These are phyloP conservation scores for Linum usitatissimum DNA, from an alignment of 345 rosid genomes.

Conservation along the genomic window DNA sequence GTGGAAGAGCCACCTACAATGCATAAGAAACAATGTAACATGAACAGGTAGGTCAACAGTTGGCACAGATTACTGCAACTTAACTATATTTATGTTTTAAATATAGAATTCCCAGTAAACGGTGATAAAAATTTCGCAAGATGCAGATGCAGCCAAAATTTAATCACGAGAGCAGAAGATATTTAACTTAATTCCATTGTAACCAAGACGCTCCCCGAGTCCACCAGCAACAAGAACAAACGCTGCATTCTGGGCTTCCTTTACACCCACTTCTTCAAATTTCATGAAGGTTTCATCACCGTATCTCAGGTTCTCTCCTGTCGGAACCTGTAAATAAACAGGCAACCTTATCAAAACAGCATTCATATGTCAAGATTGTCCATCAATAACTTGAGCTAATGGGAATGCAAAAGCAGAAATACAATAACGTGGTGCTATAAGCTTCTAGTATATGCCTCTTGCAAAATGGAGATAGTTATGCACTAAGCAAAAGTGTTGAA, in stretches of 20 bases:
- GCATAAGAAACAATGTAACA: slow-evolving; percentile 1
- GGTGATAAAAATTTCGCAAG: background rate
- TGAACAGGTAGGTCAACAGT: background rate
- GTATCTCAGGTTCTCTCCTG: slow-evolving; percentile 63
- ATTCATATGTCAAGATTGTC: background rate
- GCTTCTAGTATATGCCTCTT: background rate
- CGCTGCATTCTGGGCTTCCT: slow-evolving; percentile 70
- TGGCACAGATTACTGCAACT: background rate
- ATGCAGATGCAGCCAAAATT: background rate
- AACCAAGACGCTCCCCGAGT: slow-evolving; percentile 97
- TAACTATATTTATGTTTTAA: background rate
- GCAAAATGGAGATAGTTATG: background rate
- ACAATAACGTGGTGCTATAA: background rate
- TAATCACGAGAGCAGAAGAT: background rate
- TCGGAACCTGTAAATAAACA: slow-evolving; percentile 54
- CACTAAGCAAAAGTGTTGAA: background rate
- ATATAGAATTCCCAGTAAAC: background rate
- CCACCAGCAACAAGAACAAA: slow-evolving; percentile 99
- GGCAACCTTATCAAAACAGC: background rate
- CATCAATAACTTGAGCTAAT: background rate
- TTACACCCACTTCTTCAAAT: slow-evolving; percentile 65
- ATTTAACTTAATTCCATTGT: slow-evolving; percentile 87
- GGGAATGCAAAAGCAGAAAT: background rate
- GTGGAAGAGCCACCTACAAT: slow-evolving; percentile 84
- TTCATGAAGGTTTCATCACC: slow-evolving; percentile 60